Base-by-base conservation (phyloP, 495 filamentous ascomycete genomes). In the Bathelium albidoporum region DNA sequence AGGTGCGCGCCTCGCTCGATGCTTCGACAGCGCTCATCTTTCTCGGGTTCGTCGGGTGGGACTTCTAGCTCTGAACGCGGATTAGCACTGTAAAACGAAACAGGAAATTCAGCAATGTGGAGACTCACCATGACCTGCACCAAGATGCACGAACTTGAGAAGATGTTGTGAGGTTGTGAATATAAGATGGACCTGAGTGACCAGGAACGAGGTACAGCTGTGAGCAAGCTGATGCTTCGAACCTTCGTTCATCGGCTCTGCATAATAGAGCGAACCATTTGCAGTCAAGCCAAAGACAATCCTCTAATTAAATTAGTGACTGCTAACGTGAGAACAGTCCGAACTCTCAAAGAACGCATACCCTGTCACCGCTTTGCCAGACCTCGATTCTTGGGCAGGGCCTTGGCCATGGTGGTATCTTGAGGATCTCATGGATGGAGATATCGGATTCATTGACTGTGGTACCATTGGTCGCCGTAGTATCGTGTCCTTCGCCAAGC, bases 81-180 rank as follows among this genome's bases (percentile, higher is more conserved):
- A 60, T 63, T 44, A 68, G 53, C 26, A 44, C 31, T 22, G 14
- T 52, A 58, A n/a, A 52, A 14, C 34, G 44, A 43, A 2, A 43
- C 16, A 59, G 32, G 24, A 31, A 12, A n/a, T n/a, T n/a, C n/a
- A n/a, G 1, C 31, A 59, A 12, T 14, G 24, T 34, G 18, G 31
- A 76, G 28, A 11, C 77, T 70, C 79, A 90, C 89, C 85, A 70
- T 89, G 76, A n/a, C 77, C 76, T 49, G 75, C 74, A 12, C 81
- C 81, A 29, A 97, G 70, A 74, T 98, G 94, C 20, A 96, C 85
- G 72, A 97, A 97, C 72, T 97, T 98, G 62, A 97, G 74, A 18
- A 95, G 78, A 73, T 97, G 91, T 64, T 90, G 88, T 58, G 85
- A 90, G 1, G 93, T 97, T 22, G 94, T 97, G 71, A 89, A 91